A percentile compares a stretch with the other conserved stretches of the same genome.
These are phyloP conservation scores for Neckera pumila DNA, from an alignment of 225 moss, liverwort and hornwort species.

Conservation along the genomic window DNA sequence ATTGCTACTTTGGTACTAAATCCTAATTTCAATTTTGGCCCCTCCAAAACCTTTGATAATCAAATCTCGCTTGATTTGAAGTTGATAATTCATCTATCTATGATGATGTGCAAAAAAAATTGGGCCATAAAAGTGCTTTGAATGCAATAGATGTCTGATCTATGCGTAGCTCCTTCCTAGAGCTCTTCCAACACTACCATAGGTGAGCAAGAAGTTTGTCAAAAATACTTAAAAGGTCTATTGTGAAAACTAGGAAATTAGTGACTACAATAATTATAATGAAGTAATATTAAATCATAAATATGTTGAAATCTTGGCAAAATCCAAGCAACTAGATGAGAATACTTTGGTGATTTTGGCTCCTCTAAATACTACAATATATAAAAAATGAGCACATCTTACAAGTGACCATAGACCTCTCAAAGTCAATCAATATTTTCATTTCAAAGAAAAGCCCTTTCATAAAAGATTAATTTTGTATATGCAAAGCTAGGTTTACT, in stretches of 20 bases:
- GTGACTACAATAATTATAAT: not conserved
- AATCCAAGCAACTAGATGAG: not conserved
- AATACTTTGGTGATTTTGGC: not conserved
- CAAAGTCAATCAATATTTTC: not conserved
- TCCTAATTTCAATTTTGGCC: too few relatives aligned
- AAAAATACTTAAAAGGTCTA: too few relatives aligned
- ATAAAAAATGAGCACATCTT: not conserved
- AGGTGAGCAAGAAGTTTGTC: not conserved
- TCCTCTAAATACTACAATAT: not conserved
- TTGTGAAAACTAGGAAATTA: not conserved
- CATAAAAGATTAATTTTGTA: not conserved
- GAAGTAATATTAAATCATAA: not conserved
- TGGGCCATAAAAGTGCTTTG: too few relatives aligned
- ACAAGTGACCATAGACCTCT: not conserved
- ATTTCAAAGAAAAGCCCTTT: not conserved
- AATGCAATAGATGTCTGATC: too few relatives aligned
- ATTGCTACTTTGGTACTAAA: too few relatives aligned
- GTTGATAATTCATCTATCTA: too few relatives aligned
- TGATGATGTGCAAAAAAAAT: too few relatives aligned
- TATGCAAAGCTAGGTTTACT: not conserved
- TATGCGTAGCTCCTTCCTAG: rapidly evolving
- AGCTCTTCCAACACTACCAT: not conserved
- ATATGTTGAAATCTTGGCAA: not conserved
- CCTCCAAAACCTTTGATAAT: too few relatives aligned
- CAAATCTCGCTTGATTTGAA: too few relatives aligned